Conservation (phyloP, 2,329 filamentous ascomycete genomes). For the Trichophyton verrucosum region DNA sequence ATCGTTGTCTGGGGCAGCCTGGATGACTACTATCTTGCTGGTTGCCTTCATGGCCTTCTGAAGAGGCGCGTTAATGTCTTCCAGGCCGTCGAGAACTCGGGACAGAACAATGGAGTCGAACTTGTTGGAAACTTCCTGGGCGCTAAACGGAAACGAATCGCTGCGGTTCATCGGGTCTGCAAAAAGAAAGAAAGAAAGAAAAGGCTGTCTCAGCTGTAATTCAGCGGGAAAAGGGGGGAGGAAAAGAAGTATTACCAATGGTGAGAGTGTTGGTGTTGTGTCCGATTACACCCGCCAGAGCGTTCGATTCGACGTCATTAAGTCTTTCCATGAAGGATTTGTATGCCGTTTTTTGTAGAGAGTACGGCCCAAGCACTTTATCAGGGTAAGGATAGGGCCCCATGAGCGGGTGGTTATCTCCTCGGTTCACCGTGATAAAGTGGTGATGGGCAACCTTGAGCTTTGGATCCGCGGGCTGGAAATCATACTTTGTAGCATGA, state of each 20-base stretch:
- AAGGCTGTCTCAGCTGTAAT: neutral
- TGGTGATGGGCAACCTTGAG: neutral
- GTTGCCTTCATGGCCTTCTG: too few species aligned
- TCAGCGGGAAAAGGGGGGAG: neutral
- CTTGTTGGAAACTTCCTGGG: neutral
- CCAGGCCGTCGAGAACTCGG: conserved; percentile 1
- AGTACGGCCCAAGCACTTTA: neutral
- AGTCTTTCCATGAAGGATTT: neutral
- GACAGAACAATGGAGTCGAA: conserved; percentile 6
- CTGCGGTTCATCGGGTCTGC: neutral
- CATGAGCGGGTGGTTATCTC: neutral
- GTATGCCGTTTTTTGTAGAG: neutral
- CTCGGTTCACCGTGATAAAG: neutral
- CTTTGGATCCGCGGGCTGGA: neutral
- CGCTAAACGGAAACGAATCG: neutral
- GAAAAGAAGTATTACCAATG: neutral
- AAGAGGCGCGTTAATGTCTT: neutral
- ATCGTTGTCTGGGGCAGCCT: conserved; percentile 8
- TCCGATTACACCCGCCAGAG: neutral
- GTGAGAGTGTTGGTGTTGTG: neutral
- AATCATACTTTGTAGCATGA: neutral
- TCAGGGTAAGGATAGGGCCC: neutral
- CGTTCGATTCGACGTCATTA: neutral
- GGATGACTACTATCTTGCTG: conserved; percentile 5
- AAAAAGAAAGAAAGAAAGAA: too few species aligned